phyloP scores from a whole-genome alignment of 176 grass and related monocot species.

The Triticum timopheevii region DNA sequence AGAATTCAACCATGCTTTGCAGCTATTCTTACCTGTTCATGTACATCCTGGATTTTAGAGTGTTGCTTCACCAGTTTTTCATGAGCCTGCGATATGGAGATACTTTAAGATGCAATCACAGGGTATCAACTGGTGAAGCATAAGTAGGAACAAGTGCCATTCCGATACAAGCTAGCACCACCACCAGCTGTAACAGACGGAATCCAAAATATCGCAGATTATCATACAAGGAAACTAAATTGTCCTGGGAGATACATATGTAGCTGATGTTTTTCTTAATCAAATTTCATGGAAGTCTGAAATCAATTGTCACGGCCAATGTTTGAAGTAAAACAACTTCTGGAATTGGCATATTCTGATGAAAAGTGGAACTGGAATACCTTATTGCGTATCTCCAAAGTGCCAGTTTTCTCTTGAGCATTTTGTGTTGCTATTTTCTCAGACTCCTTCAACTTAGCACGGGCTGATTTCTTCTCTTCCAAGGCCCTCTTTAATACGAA shows the following conservation, averaged over 20 bases:
- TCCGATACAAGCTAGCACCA: neutral
- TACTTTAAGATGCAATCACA: neutral
- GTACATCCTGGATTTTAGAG: constrained; percentile 55
- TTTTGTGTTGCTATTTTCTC: constrained; percentile 64
- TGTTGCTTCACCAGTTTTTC: constrained; percentile 73
- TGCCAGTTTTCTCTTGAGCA: constrained; percentile 61
- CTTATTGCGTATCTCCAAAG: constrained; percentile 67
- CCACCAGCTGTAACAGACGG: neutral
- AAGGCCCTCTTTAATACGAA: constrained; percentile 52
- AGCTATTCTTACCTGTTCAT: constrained; percentile 63
- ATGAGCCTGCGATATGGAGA: constrained; percentile 48
- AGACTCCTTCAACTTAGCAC: constrained; percentile 55
- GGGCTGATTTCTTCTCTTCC: constrained; percentile 70
- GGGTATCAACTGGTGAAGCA: constrained; percentile 2
- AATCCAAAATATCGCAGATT: neutral
- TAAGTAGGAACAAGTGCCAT: constrained; percentile 16
- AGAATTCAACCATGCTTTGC: neutral
- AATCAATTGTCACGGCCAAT: neutral
- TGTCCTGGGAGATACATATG: neutral
- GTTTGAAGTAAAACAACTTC: neutral
- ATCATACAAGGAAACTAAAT: neutral
- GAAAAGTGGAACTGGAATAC: constrained; percentile 40
- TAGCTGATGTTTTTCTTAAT: constrained; percentile 2
- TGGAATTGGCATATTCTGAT: neutral
- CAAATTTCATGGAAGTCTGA: neutral